Percentiles rank a stretch among this genome's conserved stretches.
Conservation (phyloP, 78 protist species). For the Dictyostelium intermedium region DNA sequence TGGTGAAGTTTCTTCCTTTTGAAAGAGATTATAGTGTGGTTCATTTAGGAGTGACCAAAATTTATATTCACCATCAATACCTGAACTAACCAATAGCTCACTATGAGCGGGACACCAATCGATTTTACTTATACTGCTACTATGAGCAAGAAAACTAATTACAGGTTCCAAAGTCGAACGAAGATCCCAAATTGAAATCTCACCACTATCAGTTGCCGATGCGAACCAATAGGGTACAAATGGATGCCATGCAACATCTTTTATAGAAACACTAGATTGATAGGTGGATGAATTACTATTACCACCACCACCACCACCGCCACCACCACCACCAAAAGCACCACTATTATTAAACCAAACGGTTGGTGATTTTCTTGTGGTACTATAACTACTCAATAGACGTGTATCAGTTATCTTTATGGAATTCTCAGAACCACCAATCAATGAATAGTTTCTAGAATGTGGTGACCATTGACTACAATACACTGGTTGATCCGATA, state of each 20-base stretch:
- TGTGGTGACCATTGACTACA: constrained; percentile 45
- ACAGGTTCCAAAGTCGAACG: constrained; percentile 46
- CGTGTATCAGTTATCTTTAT: constrained; percentile 43
- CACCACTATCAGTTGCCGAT: constrained; percentile 27
- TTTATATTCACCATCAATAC: constrained; percentile 43
- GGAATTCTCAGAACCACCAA: constrained; percentile 23
- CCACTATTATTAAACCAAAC: constrained; percentile 31
- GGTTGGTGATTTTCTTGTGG: constrained; percentile 19
- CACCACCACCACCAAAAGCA: neutral
- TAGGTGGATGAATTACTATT: neutral
- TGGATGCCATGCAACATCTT: constrained; percentile 67
- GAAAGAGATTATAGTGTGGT: constrained; percentile 54
- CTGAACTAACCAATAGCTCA: constrained; percentile 37
- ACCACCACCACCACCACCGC: neutral
- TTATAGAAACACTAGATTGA: neutral
- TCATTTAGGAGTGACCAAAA: constrained; percentile 43
- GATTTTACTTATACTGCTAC: constrained; percentile 26
- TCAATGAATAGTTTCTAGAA: constrained; percentile 17
- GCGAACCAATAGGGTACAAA: constrained; percentile 75
- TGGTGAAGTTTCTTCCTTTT: constrained; percentile 58
- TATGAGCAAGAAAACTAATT: constrained; percentile 18
- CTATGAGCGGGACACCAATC: constrained; percentile 69
- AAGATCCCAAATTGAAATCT: constrained; percentile 44
- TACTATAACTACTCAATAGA: neutral
- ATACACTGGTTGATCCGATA: constrained; percentile 16